phyloP scores from a whole-genome alignment of 169 alveolate genomes.

The Miamiensis avidus region DNA sequence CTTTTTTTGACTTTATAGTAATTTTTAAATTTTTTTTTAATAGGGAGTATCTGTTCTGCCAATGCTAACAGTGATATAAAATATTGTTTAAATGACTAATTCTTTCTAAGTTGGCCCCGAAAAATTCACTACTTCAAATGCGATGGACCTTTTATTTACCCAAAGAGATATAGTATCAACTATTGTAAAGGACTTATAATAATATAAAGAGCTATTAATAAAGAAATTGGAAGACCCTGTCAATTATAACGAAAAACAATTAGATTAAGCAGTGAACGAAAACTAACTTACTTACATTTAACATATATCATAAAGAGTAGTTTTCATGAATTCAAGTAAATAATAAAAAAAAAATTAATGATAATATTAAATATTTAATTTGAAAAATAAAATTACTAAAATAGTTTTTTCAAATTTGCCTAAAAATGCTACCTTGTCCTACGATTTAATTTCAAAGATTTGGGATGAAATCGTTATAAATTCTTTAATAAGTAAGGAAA shows the following conservation, averaged over 20 bases:
- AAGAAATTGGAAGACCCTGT: constrained; percentile 8
- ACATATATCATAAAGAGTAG: constrained; percentile 58
- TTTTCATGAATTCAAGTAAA: constrained; percentile 53
- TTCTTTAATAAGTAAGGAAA: constrained; percentile 35
- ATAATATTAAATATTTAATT: constrained; percentile 19
- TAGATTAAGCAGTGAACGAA: constrained; percentile 31
- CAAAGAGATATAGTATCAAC: constrained; percentile 41
- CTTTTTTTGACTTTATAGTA: background rate
- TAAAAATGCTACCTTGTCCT: constrained; percentile 25
- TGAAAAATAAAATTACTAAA: background rate
- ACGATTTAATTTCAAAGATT: constrained; percentile 32
- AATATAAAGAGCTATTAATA: constrained; percentile 34
- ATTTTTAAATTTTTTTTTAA: background rate
- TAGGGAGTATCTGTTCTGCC: constrained; percentile 15
- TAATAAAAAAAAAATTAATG: constrained; percentile 11
- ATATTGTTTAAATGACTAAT: constrained; percentile 8
- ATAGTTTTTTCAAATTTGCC: constrained; percentile 34
- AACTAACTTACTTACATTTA: constrained; percentile 43
- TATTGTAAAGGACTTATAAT: constrained; percentile 43
- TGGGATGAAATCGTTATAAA: constrained; percentile 58
- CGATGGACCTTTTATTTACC: constrained; percentile 24
- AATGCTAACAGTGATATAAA: constrained; percentile 23
- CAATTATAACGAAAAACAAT: background rate
- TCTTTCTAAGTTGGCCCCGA: background rate
- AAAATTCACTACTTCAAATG: constrained; percentile 16